Evolutionary conservation across 2,329 filamentous ascomycete species (phyloP).

Genomic region (Chrysosporium queenslandicum): DNA sequence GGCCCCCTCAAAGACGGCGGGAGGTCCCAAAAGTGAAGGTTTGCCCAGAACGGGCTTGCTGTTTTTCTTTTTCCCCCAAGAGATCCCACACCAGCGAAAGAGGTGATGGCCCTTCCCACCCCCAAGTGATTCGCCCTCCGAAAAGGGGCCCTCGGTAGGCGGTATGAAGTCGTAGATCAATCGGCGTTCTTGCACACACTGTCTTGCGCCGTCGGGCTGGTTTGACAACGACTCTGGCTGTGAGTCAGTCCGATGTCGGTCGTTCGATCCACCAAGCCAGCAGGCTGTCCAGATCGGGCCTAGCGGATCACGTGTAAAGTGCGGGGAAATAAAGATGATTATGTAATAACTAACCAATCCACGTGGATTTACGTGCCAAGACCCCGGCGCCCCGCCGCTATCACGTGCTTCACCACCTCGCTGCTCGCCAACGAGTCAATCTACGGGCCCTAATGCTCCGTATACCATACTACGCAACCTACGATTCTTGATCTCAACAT

Average conservation of each 20-base stretch:
- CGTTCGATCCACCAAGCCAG: conserved; percentile 1
- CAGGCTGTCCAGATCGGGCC: not conserved
- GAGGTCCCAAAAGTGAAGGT: not conserved
- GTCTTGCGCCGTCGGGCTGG: not conserved
- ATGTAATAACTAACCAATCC: not conserved
- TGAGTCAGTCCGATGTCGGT: conserved; percentile 13
- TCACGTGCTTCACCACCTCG: too few relatives aligned
- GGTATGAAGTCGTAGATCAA: not conserved
- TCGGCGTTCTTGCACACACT: not conserved
- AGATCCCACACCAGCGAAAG: not conserved
- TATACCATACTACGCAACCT: too few relatives aligned
- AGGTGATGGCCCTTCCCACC: not conserved
- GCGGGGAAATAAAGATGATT: not conserved
- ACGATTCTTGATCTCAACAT: too few relatives aligned
- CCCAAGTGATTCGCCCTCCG: conserved; percentile 1
- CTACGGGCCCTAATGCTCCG: too few relatives aligned
- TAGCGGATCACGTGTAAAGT: conserved; percentile 4
- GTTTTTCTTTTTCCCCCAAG: not conserved
- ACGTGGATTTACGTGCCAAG: not conserved
- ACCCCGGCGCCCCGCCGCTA: not conserved
- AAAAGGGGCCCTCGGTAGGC: not conserved
- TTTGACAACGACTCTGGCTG: conserved; percentile 7
- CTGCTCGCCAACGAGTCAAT: too few relatives aligned
- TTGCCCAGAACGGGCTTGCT: not conserved
- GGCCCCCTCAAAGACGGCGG: not conserved